A percentile compares a stretch with the other conserved stretches of the same genome.
Evolutionary conservation across 139 green algal genomes (phyloP).

Genomic region (Auxenochlorella pyrenoidosa): DNA sequence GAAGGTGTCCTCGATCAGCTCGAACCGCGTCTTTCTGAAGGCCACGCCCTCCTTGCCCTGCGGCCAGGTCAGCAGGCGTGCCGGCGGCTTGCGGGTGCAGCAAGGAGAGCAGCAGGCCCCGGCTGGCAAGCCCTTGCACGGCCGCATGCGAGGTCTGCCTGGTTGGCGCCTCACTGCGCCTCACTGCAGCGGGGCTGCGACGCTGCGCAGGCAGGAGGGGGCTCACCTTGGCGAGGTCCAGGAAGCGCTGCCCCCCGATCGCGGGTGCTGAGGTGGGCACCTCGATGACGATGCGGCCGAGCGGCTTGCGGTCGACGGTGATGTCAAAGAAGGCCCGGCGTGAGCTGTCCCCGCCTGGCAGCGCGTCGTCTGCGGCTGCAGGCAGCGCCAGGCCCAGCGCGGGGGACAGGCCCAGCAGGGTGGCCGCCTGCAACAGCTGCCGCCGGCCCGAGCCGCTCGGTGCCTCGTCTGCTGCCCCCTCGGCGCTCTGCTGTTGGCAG

Average conservation of each 20-base stretch:
- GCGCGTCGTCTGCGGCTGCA: not conserved
- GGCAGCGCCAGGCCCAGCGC: not conserved
- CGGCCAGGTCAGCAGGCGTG: slow-evolving; percentile 53
- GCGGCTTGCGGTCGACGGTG: slow-evolving; percentile 51
- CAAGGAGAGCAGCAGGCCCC: too few relatives aligned
- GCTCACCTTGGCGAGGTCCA: not conserved
- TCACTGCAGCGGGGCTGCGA: too few relatives aligned
- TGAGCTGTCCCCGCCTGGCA: not conserved
- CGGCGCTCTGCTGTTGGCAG: not conserved
- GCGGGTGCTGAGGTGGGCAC: not conserved
- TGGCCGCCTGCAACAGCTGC: not conserved
- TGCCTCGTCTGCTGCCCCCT: not conserved
- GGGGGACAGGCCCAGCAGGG: not conserved
- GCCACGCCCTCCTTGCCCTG: slow-evolving; percentile 59
- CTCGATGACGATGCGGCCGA: slow-evolving; percentile 50
- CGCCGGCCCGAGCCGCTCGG: not conserved
- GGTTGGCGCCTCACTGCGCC: too few relatives aligned
- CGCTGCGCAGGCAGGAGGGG: not conserved
- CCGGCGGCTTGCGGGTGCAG: too few relatives aligned
- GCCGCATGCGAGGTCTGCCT: not conserved
- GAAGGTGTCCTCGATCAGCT: slow-evolving; percentile 47
- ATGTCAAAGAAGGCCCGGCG: slow-evolving; percentile 61
- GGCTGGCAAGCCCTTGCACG: not conserved
- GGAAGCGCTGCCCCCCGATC: slow-evolving; percentile 9
- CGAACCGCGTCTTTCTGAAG: slow-evolving; percentile 58